Percentiles rank a stretch among this genome's conserved stretches.
Conservation (phyloP, 352 stramenopile species). For the Phytophthora chlamydospora region DNA sequence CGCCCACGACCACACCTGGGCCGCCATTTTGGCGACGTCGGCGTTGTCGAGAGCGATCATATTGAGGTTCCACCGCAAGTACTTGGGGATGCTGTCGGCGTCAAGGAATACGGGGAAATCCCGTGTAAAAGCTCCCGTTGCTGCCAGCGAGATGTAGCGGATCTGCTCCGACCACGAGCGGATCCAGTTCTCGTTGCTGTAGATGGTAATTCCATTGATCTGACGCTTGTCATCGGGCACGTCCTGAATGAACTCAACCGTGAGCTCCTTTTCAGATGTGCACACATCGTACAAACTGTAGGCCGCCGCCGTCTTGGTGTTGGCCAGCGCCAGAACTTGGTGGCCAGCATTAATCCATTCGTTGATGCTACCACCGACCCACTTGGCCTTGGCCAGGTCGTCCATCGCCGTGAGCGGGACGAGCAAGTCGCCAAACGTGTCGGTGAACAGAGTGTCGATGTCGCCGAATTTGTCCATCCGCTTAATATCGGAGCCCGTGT, state of each 20-base stretch:
- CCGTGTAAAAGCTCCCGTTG: slow-evolving; percentile 30
- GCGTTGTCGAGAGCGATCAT: slow-evolving; percentile 55
- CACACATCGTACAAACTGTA: slow-evolving; percentile 52
- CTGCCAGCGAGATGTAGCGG: slow-evolving; percentile 54
- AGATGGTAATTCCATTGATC: slow-evolving; percentile 56
- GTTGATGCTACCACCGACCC: slow-evolving; percentile 46
- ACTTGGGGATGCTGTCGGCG: slow-evolving; percentile 49
- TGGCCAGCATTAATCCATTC: slow-evolving; percentile 48
- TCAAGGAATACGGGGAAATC: slow-evolving; percentile 42
- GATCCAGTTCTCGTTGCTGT: slow-evolving; percentile 51
- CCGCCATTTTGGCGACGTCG: slow-evolving; percentile 59
- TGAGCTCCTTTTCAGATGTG: slow-evolving; percentile 38
- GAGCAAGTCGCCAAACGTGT: slow-evolving; percentile 55
- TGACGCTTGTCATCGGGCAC: slow-evolving; percentile 42
- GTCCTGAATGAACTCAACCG: slow-evolving; percentile 46
- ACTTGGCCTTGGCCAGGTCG: slow-evolving; percentile 40
- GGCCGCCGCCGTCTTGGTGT: slow-evolving; percentile 43
- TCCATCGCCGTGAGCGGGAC: slow-evolving; percentile 46
- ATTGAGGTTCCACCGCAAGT: slow-evolving; percentile 63
- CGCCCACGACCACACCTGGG: slow-evolving; percentile 64
- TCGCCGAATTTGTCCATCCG: slow-evolving; percentile 35
- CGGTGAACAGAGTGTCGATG: slow-evolving; percentile 49
- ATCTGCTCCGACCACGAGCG: slow-evolving; percentile 58
- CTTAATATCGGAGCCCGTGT: slow-evolving; percentile 52
- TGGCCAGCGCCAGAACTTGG: slow-evolving; percentile 50